A percentile compares a stretch with the other conserved stretches of the same genome.
phyloP scores from a whole-genome alignment of 257 asterid genomes.

The Sherardia arvensis region DNA sequence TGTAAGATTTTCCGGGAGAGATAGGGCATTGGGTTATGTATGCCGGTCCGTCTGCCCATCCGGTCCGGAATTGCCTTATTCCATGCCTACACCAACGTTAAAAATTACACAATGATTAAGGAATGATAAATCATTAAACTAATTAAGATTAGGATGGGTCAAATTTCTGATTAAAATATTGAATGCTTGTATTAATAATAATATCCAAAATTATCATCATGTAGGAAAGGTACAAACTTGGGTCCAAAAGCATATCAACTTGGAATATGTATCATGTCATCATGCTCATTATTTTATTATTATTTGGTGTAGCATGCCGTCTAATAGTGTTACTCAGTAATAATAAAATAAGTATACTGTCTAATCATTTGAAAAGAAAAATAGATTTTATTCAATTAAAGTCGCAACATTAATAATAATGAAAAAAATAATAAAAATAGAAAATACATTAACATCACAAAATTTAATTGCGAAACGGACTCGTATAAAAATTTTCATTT shows the following conservation, averaged over 20 bases:
- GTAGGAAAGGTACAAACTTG: not conserved
- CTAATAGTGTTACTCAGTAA: no score
- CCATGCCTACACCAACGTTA: slow-evolving; percentile 49
- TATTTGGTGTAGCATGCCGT: no score
- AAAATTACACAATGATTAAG: not conserved
- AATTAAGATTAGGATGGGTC: not conserved
- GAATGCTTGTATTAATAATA: not conserved
- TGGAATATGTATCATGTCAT: not conserved
- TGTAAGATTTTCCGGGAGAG: slow-evolving; percentile 34
- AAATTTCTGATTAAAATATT: not conserved
- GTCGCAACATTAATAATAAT: no score
- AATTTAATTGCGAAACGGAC: no score
- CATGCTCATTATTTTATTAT: no score
- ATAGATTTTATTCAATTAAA: no score
- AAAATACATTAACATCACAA: no score
- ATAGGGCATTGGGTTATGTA: slow-evolving; percentile 79
- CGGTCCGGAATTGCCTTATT: slow-evolving; percentile 51
- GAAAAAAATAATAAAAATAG: no score
- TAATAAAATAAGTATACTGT: no score
- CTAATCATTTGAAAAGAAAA: no score
- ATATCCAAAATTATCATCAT: not conserved
- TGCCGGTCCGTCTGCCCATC: slow-evolving; percentile 90
- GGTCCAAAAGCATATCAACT: not conserved
- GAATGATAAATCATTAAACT: not conserved
- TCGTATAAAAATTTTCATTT: no score